Conservation (phyloP, 2,329 filamentous ascomycete species). For the Pseudocercospora fijiensis region DNA sequence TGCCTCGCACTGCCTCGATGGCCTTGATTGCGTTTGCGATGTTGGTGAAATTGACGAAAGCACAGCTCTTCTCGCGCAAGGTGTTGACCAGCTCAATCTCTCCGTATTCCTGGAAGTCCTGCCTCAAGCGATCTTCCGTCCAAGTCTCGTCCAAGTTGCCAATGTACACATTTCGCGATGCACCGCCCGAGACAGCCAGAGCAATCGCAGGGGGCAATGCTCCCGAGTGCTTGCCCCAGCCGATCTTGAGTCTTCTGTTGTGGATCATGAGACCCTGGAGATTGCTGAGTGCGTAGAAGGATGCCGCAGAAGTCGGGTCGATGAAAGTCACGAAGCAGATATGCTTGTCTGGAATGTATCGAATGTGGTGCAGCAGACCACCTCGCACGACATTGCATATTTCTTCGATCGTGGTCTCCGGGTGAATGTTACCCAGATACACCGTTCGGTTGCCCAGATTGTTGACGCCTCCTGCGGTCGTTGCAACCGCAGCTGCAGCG, state of each 20-base stretch:
- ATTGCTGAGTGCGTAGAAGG: constrained; percentile 97
- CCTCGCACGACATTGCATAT: constrained; percentile 99
- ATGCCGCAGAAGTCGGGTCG: constrained; percentile 93
- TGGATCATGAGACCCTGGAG: constrained; percentile 98
- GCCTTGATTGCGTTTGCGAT: constrained; percentile 99
- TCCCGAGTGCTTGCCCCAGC: constrained; percentile 98
- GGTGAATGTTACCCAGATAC: constrained; percentile 97
- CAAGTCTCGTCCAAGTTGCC: constrained; percentile 96
- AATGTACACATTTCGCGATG: constrained; percentile 97
- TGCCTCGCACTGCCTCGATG: constrained; percentile 90
- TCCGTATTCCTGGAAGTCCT: constrained; percentile 95
- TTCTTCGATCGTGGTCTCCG: constrained; percentile 97
- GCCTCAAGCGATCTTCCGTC: constrained; percentile 91
- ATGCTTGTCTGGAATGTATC: constrained; percentile 99
- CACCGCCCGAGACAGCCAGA: constrained; percentile 90
- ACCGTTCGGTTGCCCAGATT: constrained; percentile 97
- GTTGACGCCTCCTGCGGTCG: constrained; percentile 92
- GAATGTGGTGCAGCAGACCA: constrained; percentile 93
- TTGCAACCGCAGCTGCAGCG: constrained; percentile 92
- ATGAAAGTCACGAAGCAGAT: constrained; percentile 99
- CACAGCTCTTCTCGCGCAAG: constrained; percentile 96
- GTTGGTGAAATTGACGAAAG: constrained; percentile 99
- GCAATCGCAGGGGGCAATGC: constrained; percentile 94
- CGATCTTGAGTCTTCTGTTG: constrained; percentile 95
- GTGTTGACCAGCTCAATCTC: constrained; percentile 98